Percentiles rank a stretch among this genome's conserved stretches.
Evolutionary conservation across 805 yeast species (phyloP).

Genomic region (Ogataea ramenticola): DNA sequence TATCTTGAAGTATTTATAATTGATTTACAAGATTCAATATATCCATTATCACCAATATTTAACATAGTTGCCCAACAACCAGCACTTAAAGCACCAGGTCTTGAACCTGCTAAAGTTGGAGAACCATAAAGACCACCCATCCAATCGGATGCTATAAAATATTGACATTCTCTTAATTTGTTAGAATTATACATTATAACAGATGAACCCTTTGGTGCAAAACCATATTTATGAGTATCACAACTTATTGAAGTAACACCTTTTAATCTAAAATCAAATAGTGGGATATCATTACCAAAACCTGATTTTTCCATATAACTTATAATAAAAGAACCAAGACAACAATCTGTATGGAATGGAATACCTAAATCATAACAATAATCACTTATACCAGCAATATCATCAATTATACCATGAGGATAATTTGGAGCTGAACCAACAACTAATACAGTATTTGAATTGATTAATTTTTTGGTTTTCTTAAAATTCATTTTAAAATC

Average conservation of each 20-base stretch:
- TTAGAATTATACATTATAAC: conserved; percentile 78
- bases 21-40: conserved; percentile 53
- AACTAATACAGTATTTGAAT: conserved; percentile 70
- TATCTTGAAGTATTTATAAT: conserved; percentile 61
- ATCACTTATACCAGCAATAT: conserved; percentile 63
- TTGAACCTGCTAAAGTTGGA: conserved; percentile 92
- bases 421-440: conserved; percentile 96
- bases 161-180: conserved; percentile 69
- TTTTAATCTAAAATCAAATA: conserved; percentile 78
- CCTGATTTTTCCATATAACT: conserved; percentile 70
- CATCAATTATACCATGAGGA: conserved; percentile 95
- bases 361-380: conserved; percentile 61
- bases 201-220: conserved; percentile 96
- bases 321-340: conserved; percentile 87
- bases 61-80: conserved; percentile 97
- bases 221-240: conserved; percentile 98
- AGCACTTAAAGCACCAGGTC: conserved; percentile 96
- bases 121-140: conserved; percentile 94
- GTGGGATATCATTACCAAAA: conserved; percentile 28
- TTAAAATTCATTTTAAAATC: conserved; percentile 61
- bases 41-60: conserved; percentile 79
- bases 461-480: conserved; percentile 59
- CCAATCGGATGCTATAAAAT: conserved; percentile 81
- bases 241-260: conserved; percentile 98
- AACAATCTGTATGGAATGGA: conserved; percentile 93